Evolutionary conservation across 345 rosid genomes (phyloP).

Genomic region (Mangifera indica): DNA sequence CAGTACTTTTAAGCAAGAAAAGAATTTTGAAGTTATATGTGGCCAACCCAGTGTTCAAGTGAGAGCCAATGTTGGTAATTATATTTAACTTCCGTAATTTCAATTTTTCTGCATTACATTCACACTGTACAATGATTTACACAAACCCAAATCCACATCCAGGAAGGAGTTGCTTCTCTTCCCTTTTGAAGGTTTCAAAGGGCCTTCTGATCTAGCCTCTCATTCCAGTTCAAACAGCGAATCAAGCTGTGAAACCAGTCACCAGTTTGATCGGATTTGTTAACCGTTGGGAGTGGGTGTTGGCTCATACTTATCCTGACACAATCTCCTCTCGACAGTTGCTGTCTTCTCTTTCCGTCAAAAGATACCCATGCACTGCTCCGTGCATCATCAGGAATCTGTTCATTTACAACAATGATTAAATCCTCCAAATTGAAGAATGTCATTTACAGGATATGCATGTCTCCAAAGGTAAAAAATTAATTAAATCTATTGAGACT

Average conservation of each 20-base stretch:
- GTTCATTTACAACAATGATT: slow-evolving; percentile 11
- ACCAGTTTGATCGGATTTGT: slow-evolving; percentile 91
- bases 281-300: slow-evolving; percentile 95
- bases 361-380: slow-evolving; percentile 99
- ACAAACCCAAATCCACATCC: slow-evolving; percentile 23
- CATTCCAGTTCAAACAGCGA: slow-evolving; percentile 97
- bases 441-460: not conserved
- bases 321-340: slow-evolving; percentile 93
- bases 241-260: slow-evolving; percentile 96
- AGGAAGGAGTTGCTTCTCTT: slow-evolving; percentile 15
- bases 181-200: slow-evolving; percentile 34
- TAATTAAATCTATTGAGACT: not conserved
- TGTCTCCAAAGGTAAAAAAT: not conserved
- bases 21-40: not conserved
- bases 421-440: slow-evolving; percentile 10
- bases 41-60: slow-evolving; percentile 15
- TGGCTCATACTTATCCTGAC: slow-evolving; percentile 88
- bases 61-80: slow-evolving; percentile 19
- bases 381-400: slow-evolving; percentile 93
- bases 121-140: slow-evolving; percentile 42
- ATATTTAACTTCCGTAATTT: slow-evolving; percentile 1
- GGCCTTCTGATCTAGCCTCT: slow-evolving; percentile 90
- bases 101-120: slow-evolving; percentile 18
- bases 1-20: not conserved
- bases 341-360: slow-evolving; percentile 97